phyloP scores from a whole-genome alignment of 139 green algal genomes.

The Chlorella sp. region DNA sequence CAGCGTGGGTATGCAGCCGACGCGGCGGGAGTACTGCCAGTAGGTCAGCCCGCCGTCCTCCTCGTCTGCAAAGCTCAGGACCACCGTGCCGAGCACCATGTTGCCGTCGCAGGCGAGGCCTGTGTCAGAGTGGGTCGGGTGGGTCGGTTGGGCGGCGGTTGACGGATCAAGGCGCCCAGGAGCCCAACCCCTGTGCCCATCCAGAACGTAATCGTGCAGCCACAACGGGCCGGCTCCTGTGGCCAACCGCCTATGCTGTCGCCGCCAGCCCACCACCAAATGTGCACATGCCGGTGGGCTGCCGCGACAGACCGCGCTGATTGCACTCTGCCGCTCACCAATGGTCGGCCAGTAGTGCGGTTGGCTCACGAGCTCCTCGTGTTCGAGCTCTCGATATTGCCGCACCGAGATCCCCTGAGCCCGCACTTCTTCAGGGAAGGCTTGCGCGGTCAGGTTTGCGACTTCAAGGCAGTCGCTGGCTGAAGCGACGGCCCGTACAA shows the following conservation, averaged over 20 bases:
- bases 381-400: background rate
- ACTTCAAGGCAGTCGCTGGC: background rate
- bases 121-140: too few species aligned
- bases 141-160: too few species aligned
- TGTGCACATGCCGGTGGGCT: too few species aligned
- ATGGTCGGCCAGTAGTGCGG: background rate
- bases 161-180: too few species aligned
- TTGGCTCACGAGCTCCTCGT: background rate
- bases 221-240: too few species aligned
- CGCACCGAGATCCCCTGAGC: background rate
- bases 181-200: too few species aligned
- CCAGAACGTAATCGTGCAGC: too few species aligned
- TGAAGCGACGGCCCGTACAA: background rate
- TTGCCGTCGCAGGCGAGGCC: constrained; percentile 24
- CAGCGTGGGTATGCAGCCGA: constrained; percentile 27
- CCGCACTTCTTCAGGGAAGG: constrained; percentile 1
- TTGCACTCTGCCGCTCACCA: background rate
- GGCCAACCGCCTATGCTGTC: too few species aligned
- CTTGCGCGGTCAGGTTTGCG: background rate
- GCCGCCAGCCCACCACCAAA: too few species aligned
- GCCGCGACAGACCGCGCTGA: background rate
- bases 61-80: constrained; percentile 29
- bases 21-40: constrained; percentile 17
- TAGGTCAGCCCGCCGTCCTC: constrained; percentile 20
- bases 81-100: constrained; percentile 30